These are phyloP conservation scores for Capsicum baccatum DNA, from an alignment of 257 asterid species.

Conservation along the genomic window DNA sequence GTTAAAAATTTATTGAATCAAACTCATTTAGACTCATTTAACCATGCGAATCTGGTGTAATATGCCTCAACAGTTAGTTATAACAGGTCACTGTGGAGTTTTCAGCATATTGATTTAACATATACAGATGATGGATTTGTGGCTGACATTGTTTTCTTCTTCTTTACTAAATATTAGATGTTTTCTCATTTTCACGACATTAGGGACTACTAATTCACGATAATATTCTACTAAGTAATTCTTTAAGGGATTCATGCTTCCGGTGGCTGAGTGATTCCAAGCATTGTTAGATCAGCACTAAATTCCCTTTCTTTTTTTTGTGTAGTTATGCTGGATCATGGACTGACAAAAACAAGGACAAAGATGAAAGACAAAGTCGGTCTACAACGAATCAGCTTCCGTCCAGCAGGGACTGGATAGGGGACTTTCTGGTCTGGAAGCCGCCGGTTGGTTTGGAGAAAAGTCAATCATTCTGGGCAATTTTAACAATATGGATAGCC, in stretches of 20 bases:
- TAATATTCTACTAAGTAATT: background rate
- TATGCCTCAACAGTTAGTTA: background rate
- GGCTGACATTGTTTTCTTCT: background rate
- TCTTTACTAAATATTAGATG: background rate
- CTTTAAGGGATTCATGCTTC: background rate
- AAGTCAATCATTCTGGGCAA: conserved; percentile 74
- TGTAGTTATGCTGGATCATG: conserved; percentile 88
- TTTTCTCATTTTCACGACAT: background rate
- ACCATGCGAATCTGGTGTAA: background rate
- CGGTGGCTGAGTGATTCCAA: background rate
- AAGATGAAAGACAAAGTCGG: conserved; percentile 56
- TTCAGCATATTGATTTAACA: background rate
- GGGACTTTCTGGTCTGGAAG: conserved; percentile 81
- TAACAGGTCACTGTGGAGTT: no score
- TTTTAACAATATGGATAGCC: conserved; percentile 77
- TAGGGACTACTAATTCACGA: background rate
- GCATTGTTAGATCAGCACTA: background rate
- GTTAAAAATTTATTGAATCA: background rate
- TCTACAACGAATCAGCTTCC: conserved; percentile 77
- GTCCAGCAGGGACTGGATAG: conserved; percentile 69
- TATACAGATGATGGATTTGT: background rate
- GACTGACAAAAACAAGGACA: conserved; percentile 88
- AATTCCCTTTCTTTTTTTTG: background rate
- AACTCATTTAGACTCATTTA: background rate
- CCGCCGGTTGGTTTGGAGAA: conserved; percentile 78